Evolutionary conservation across 257 asterid species (phyloP), one percentile per base, ranked within the genome.

Genomic region (Euphrasia confusa): DNA sequence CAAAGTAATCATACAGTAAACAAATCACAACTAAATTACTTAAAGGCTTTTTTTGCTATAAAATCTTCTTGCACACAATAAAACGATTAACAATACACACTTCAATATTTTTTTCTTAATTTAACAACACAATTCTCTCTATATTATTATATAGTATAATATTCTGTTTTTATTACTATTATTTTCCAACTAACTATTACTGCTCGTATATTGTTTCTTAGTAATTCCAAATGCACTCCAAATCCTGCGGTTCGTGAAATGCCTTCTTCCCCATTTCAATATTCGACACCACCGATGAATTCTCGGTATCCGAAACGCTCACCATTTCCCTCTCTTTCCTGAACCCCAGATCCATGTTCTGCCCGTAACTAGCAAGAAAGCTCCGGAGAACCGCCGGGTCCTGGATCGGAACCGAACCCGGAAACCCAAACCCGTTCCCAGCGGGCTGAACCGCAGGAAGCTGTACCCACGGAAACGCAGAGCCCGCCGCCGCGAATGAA

Each of bases 221-320:
- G 28, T 50, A 50, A 50, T 50, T 15, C 56, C 56, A 50, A 50
- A 50, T 50, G 56, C 56, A 50, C 28, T 50, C 56, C 56, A 90
- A 74, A 57, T 76, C 91, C 60, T 76, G 81, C 50, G 73, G 81
- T 64, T 75, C 84, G 62, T 74, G 81, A 72, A 81, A 67, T 4
- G 72, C 47, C 64, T 67, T 80, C 72, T 75, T 80, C 10, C 77
- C 80, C 74, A 78, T 67, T 21, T 80, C 96, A 60, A 75, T 72
- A 74, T 81, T 83, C 9, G 92, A 83, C 2, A 76, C 75, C 10
- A 64, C 83, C 0, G 92, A 81, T 0, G 91, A 73, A 12, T 80
- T 76, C 8, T 80, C 90, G 1, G 87, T 81, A 27, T 81, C 92
- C 0, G 94, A 79, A 0, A 68, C 65, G 54, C 76, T 73, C 7